phyloP scores from a whole-genome alignment of 2,329 filamentous ascomycete genomes.

The Amauroascus verrucosus region DNA sequence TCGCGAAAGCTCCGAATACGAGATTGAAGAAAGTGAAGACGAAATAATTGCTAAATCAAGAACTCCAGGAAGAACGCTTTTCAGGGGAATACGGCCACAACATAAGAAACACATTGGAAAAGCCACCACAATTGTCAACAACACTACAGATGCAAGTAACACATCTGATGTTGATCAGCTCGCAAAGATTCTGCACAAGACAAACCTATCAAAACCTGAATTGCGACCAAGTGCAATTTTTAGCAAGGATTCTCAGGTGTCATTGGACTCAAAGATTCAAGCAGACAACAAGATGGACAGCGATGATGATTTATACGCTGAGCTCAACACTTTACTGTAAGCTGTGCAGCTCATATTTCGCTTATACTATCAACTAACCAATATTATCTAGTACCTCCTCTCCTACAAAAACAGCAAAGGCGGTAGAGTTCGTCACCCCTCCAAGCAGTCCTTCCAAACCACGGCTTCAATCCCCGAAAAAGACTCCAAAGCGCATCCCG shows the following conservation, averaged over 20 bases:
- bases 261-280: not conserved
- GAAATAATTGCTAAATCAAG: slow-evolving; percentile 18
- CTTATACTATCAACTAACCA: not conserved
- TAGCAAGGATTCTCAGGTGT: not conserved
- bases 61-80: slow-evolving; percentile 24
- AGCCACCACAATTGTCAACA: not conserved
- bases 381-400: not conserved
- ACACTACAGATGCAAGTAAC: not conserved
- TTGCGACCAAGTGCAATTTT: not conserved
- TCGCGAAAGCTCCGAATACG: slow-evolving; percentile 24
- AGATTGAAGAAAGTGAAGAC: slow-evolving; percentile 23
- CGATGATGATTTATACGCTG: not conserved
- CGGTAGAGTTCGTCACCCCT: slow-evolving; percentile 28
- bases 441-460: slow-evolving; percentile 36
- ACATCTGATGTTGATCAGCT: not conserved
- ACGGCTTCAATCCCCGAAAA: slow-evolving; percentile 40
- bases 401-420: not conserved
- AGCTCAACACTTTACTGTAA: not conserved
- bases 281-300: not conserved
- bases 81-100: slow-evolving; percentile 28
- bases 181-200: slow-evolving; percentile 4
- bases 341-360: not conserved
- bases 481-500: slow-evolving; percentile 36
- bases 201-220: not conserved
- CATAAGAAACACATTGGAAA: slow-evolving; percentile 15